Base-by-base conservation (phyloP, 306 rosid genomes). In the Inga leiocalycina region DNA sequence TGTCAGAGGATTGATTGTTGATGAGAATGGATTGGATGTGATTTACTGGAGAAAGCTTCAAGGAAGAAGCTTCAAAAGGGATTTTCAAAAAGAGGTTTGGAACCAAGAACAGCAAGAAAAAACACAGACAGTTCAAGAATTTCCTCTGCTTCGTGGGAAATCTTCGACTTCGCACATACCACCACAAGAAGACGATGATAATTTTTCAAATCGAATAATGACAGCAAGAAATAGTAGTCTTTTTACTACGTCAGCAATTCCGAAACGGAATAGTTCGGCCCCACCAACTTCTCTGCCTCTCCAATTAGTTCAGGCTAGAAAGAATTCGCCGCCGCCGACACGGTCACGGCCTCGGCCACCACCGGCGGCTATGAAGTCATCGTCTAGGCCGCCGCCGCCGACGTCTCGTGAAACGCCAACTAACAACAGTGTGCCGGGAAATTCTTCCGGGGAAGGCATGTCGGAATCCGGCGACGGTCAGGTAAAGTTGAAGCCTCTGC, bases 1-100 rank as follows among this genome's bases (percentile, higher is more conserved):
- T 78, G 65, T 89, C 1, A 93, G 85, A 62, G 98, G 94, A 15
- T 78, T 91, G 43, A 84, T 97, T 76, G 95, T 97, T 65, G 99
- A 97, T 84, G 99, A 94, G 84, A 86, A 89, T 82, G 99, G 99
- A 65, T 91, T 97, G 45, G 99, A 97, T 85, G 99, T 97, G 76
- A 67, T 94, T 79, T 94, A 94, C 77, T 97, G 97, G 99, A 90
- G 92, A 79, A 92, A 86, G 30, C 97, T 94, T 61, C 86, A 90
- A 74, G 89, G 68, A 27, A 91, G 65, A 30, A 88, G 75, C 54
- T 77, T 89, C 4, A 79, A 54, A 32, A 84, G 79, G 68, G 74
- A 78, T 79, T 54, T 85, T 4, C 44, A 27, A 11, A 91, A 84
- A 65, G 93, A 89, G 80, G 81, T 76, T 0, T 67, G 48, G 70